A percentile compares a stretch with the other conserved stretches of the same genome.
These are phyloP conservation scores for Passiflora organensis DNA, from an alignment of 345 rosid species.

Conservation along the genomic window DNA sequence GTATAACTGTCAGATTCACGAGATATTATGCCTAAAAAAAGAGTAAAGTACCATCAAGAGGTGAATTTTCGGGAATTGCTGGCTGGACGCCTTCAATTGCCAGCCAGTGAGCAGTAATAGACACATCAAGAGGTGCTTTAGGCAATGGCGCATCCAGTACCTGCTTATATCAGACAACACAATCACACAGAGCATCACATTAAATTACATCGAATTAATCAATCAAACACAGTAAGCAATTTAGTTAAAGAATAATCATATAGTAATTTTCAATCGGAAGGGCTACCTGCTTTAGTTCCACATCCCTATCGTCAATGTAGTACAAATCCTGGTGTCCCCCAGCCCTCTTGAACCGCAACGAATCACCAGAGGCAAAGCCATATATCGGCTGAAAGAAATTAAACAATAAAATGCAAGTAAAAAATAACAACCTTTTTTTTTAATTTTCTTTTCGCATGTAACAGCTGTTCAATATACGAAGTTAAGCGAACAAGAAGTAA, in stretches of 20 bases:
- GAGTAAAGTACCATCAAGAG: constrained; percentile 46
- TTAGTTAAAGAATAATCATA: not conserved
- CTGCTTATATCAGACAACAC: constrained; percentile 25
- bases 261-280: not conserved
- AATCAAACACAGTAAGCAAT: too few species aligned
- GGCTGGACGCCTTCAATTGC: constrained; percentile 94
- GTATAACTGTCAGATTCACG: not conserved
- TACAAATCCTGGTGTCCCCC: constrained; percentile 67
- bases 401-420: not conserved
- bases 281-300: constrained; percentile 69
- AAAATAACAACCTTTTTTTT: not conserved
- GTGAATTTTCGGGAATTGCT: constrained; percentile 63
- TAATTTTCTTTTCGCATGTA: too few species aligned
- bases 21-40: too few species aligned
- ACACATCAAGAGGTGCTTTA: constrained; percentile 51
- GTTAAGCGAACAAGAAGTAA: constrained; percentile 3
- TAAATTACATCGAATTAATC: too few species aligned
- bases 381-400: constrained; percentile 45
- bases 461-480: not conserved
- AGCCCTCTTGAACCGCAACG: constrained; percentile 59
- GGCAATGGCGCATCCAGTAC: constrained; percentile 62
- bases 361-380: constrained; percentile 56
- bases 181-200: not conserved
- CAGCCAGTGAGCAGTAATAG: constrained; percentile 62
- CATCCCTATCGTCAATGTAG: constrained; percentile 65